Conservation (phyloP, 2,329 filamentous ascomycete species). For the Fusarium nelsonii region DNA sequence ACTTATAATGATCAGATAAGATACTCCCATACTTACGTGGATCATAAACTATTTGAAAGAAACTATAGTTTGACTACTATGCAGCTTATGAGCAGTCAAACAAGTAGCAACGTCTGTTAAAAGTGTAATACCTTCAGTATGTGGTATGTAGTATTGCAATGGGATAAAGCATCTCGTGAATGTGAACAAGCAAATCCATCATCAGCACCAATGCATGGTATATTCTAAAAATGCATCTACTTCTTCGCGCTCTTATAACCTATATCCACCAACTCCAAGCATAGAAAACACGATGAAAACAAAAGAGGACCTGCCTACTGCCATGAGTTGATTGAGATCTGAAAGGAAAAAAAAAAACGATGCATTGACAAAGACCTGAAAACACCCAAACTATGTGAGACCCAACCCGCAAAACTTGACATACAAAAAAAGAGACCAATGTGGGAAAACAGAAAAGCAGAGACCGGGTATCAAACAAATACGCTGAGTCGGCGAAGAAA, state of each 20-base stretch:
- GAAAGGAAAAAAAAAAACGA: constrained; percentile 2
- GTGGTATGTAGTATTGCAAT: no score
- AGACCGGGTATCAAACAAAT: constrained; percentile 48
- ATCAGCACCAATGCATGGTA: constrained; percentile 3
- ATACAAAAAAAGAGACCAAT: constrained; percentile 30
- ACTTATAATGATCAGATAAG: no score
- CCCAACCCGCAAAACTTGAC: constrained; percentile 33
- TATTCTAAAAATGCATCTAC: constrained; percentile 17
- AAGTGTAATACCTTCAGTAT: no score
- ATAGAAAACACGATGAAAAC: constrained; percentile 23
- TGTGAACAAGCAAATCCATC: background rate
- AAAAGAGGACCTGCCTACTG: constrained; percentile 28
- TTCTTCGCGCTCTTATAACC: constrained; percentile 16
- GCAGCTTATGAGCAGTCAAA: no score
- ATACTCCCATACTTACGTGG: no score
- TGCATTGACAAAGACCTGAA: constrained; percentile 20
- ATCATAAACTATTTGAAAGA: no score
- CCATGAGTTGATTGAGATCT: constrained; percentile 18
- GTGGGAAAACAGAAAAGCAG: constrained; percentile 19
- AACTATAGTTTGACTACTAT: no score
- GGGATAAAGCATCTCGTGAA: background rate
- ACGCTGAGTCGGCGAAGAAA: constrained; percentile 34
- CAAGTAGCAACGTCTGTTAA: no score
- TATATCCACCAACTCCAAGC: constrained; percentile 43
- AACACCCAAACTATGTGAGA: constrained; percentile 31